phyloP scores from a whole-genome alignment of 2,329 filamentous ascomycete species.

The Didymella keratinophila region DNA sequence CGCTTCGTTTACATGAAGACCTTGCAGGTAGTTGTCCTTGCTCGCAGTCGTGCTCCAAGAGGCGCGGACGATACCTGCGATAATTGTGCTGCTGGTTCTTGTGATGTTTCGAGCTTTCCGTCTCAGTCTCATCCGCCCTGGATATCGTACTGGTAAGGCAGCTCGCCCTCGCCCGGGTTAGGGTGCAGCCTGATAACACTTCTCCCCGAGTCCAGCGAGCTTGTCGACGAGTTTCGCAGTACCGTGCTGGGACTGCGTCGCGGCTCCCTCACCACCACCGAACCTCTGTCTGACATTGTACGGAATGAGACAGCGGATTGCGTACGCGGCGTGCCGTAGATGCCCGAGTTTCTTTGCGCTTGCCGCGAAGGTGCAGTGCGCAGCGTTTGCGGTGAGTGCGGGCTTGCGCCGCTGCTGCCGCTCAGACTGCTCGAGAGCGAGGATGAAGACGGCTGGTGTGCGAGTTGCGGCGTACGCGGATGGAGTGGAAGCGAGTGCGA shows the following conservation, averaged over 20 bases:
- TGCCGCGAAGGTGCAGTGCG: conserved; percentile 43
- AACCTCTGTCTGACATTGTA: conserved; percentile 36
- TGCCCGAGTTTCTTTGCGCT: conserved; percentile 31
- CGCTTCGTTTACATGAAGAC: not conserved
- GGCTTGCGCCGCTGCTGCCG: conserved; percentile 22
- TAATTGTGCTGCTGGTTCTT: not conserved
- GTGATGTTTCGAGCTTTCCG: not conserved
- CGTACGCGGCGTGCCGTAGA: conserved; percentile 34
- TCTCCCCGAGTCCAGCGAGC: conserved; percentile 38
- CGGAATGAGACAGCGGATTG: conserved; percentile 36
- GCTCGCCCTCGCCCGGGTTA: conserved; percentile 37
- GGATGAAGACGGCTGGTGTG: conserved; percentile 31
- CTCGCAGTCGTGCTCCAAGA: not conserved
- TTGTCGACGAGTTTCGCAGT: conserved; percentile 42
- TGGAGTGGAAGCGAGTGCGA: conserved; percentile 38
- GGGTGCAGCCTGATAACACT: conserved; percentile 40
- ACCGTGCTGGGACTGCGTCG: conserved; percentile 42
- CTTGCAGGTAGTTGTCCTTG: not conserved
- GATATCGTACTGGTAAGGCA: conserved; percentile 45
- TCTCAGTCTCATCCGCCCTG: conserved; percentile 27
- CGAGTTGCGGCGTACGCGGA: conserved; percentile 34
- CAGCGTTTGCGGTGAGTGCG: conserved; percentile 39
- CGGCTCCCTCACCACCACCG: conserved; percentile 30
- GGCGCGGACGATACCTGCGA: not conserved
- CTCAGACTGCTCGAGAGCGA: conserved; percentile 26